Evolutionary conservation across 1,284 basidiomycete species (phyloP).

Genomic region (Anthracocystis panici-leucophaei): DNA sequence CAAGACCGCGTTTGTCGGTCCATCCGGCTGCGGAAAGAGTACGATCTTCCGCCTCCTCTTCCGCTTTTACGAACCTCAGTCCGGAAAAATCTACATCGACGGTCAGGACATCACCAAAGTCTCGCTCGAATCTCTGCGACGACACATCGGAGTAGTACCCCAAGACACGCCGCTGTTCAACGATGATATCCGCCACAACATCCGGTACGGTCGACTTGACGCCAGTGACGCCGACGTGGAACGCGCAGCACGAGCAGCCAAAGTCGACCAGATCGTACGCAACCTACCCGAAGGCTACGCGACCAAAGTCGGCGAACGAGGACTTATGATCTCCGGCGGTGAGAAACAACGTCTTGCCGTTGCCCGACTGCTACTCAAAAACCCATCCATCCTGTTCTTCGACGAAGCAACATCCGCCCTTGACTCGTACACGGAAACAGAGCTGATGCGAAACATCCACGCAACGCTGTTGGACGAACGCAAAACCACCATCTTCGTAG

Average conservation of each 20-base stretch:
- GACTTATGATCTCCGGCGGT: conserved; percentile 96
- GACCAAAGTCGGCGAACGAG: conserved; percentile 94
- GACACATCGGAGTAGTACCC: conserved; percentile 89
- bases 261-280: conserved; percentile 84
- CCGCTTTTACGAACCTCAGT: conserved; percentile 88
- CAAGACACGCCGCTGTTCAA: conserved; percentile 99
- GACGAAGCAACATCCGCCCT: conserved; percentile 98
- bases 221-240: conserved; percentile 90
- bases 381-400: conserved; percentile 94
- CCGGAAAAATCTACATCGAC: conserved; percentile 85
- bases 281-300: conserved; percentile 85
- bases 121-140: conserved; percentile 80
- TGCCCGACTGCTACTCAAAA: conserved; percentile 89
- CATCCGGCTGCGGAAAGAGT: conserved; percentile 97
- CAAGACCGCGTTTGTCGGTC: conserved; percentile 95
- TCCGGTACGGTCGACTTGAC: conserved; percentile 89
- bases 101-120: conserved; percentile 85
- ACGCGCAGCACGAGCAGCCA: conserved; percentile 84
- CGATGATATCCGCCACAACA: conserved; percentile 92
- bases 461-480: conserved; percentile 79
- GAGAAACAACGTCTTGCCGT: conserved; percentile 97
- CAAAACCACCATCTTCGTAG: conserved; percentile 87
- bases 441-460: conserved; percentile 95
- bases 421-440: conserved; percentile 92
- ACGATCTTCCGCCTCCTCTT: conserved; percentile 94